Evolutionary conservation across 108 stramenopile genomes (phyloP), one percentile per base, ranked within the genome.

Genomic region (Cyclotella atomus): DNA sequence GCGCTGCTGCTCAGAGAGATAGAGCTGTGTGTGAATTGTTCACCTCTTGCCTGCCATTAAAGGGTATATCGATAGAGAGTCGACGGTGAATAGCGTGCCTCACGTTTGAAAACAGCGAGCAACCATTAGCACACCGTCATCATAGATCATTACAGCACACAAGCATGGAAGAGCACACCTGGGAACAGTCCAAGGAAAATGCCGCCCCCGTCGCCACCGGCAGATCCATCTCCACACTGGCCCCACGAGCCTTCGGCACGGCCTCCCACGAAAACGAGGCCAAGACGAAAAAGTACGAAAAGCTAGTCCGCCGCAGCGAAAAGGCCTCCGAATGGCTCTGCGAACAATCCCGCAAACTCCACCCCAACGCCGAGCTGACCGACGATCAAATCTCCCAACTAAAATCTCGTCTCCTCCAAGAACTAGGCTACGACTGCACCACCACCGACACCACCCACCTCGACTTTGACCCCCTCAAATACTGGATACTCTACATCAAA

Each of bases 111-210:
- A n/a, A n/a, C n/a, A n/a, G n/a, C n/a, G n/a, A n/a, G n/a, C n/a
- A n/a, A n/a, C n/a, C n/a, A n/a, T n/a, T n/a, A n/a, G 10, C n/a
- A n/a, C n/a, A n/a, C n/a, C n/a, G n/a, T n/a, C n/a, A n/a, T n/a
- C n/a, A n/a, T n/a, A 41, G 38, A 35, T 34, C 34, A 0, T 20
- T 14, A 9, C 23, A 28, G 1, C 27, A 45, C 43, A 3, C 43
- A 15, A 36, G 49, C 23, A 53, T 52, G 10, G 33, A 36, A 20
- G 47, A 60, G 49, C 77, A 71, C 57, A 66, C 81, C 27, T 94
- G 93, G 93, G 93, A 94, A 82, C 59, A 63, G 32, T 65, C 67
- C 70, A 94, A 94, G 63, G 93, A 94, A 69, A 94, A 94, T 69
- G 83, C 93, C 43, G 93, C 93, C 45, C 93, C 93, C 29, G 65